Percentiles rank a stretch among this genome's conserved stretches.
phyloP scores from a whole-genome alignment of 495 filamentous ascomycete genomes.

The Talaromyces thailandensis region DNA sequence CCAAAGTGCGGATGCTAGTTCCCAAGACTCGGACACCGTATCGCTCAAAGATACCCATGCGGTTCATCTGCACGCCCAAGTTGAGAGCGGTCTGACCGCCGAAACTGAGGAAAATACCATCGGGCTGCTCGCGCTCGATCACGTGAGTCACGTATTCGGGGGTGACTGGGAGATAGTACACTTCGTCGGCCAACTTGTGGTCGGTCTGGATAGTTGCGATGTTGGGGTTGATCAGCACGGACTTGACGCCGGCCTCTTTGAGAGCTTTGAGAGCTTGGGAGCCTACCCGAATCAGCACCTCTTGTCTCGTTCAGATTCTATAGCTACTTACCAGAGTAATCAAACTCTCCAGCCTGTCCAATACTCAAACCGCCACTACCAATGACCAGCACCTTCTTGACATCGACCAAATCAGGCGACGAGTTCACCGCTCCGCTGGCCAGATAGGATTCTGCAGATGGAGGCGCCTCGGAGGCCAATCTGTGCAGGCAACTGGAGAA shows the following conservation, averaged over 20 bases:
- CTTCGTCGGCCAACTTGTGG: slow-evolving; percentile 92
- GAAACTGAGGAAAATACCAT: slow-evolving; percentile 94
- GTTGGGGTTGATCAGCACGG: slow-evolving; percentile 95
- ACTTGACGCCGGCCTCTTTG: slow-evolving; percentile 91
- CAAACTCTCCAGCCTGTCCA: slow-evolving; percentile 94
- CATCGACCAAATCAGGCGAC: slow-evolving; percentile 67
- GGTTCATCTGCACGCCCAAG: slow-evolving; percentile 93
- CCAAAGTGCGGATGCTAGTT: slow-evolving; percentile 86
- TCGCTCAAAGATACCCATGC: slow-evolving; percentile 89
- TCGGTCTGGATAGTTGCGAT: slow-evolving; percentile 98
- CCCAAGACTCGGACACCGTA: slow-evolving; percentile 92
- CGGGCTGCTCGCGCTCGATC: slow-evolving; percentile 82
- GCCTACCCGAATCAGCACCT: slow-evolving; percentile 40
- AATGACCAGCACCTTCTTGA: slow-evolving; percentile 92
- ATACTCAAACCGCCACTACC: slow-evolving; percentile 92
- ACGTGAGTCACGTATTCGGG: slow-evolving; percentile 97
- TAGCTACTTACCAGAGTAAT: slow-evolving; percentile 87
- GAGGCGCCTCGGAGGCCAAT: slow-evolving; percentile 46
- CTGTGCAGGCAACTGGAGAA: slow-evolving; percentile 34
- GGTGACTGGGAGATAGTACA: slow-evolving; percentile 96
- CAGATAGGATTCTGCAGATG: slow-evolving; percentile 80
- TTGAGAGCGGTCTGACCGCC: slow-evolving; percentile 96
- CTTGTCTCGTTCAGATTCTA: background rate
- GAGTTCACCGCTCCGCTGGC: slow-evolving; percentile 73
- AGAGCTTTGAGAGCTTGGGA: slow-evolving; percentile 95